phyloP scores from a whole-genome alignment of 257 asterid genomes.

The Cordia subcordata region DNA sequence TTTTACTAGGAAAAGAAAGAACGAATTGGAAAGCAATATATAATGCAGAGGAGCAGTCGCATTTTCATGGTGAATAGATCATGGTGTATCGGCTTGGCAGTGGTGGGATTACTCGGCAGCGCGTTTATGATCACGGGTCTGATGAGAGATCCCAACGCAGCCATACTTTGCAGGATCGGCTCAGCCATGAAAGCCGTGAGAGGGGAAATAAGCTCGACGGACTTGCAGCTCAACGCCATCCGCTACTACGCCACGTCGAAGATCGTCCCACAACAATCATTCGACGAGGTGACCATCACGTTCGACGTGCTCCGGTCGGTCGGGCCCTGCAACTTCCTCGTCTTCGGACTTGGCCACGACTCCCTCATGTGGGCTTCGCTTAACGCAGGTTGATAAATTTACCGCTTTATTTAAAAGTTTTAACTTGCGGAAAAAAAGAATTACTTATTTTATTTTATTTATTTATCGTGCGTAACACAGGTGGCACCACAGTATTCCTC shows the following conservation, averaged over 20 bases:
- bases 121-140: conserved; percentile 23
- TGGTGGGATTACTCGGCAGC: conserved; percentile 41
- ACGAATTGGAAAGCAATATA: neutral
- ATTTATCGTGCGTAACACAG: conserved; percentile 51
- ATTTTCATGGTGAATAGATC: conserved; percentile 28
- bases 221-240: conserved; percentile 21
- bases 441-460: too few relatives aligned
- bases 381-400: too few relatives aligned
- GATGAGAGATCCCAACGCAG: conserved; percentile 12
- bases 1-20: neutral
- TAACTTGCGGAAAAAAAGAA: too few relatives aligned
- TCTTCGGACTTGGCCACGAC: conserved; percentile 82
- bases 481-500: conserved; percentile 71
- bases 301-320: conserved; percentile 33
- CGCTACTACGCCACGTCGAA: conserved; percentile 31
- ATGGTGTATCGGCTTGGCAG: conserved; percentile 27
- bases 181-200: neutral
- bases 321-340: conserved; percentile 55
- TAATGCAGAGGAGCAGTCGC: conserved; percentile 36
- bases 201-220: neutral
- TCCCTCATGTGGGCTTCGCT: conserved; percentile 82
- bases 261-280: conserved; percentile 26
- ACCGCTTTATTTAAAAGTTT: too few relatives aligned
- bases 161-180: conserved; percentile 12
- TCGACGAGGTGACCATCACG: conserved; percentile 19